Evolutionary conservation across 768 basidiomycete species (phyloP).

Genomic region (Lentinula sp.): DNA sequence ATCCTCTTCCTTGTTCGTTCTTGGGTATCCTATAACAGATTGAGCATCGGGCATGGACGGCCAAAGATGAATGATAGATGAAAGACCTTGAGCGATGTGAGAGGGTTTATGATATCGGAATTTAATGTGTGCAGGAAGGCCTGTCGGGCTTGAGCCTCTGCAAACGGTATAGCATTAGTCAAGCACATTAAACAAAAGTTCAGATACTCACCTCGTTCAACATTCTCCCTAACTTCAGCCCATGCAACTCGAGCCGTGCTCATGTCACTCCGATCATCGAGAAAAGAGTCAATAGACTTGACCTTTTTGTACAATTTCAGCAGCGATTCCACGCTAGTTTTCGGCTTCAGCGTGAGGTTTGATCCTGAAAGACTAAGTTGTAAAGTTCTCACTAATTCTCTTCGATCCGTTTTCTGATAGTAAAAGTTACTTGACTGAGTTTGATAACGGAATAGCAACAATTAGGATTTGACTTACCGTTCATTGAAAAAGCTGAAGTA

Average conservation of each 20-base stretch:
- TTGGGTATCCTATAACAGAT: slow-evolving; percentile 65
- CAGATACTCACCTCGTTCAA: slow-evolving; percentile 61
- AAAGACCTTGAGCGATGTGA: slow-evolving; percentile 60
- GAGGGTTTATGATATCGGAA: slow-evolving; percentile 65
- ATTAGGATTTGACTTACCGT: slow-evolving; percentile 43
- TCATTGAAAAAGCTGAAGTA: slow-evolving; percentile 85
- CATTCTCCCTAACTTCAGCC: slow-evolving; percentile 79
- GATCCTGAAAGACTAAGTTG: neutral
- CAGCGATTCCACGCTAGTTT: slow-evolving; percentile 63
- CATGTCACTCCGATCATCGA: slow-evolving; percentile 68
- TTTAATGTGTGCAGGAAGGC: slow-evolving; percentile 72
- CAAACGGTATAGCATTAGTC: slow-evolving; percentile 8
- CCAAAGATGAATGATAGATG: neutral
- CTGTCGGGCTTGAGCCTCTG: slow-evolving; percentile 78
- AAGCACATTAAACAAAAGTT: neutral
- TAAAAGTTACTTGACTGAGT: slow-evolving; percentile 10
- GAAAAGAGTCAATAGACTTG: slow-evolving; percentile 58
- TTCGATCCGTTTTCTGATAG: slow-evolving; percentile 70
- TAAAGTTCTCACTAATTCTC: slow-evolving; percentile 64
- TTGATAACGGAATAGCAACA: slow-evolving; percentile 9
- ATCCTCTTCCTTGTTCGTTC: slow-evolving; percentile 88
- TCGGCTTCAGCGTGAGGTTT: neutral
- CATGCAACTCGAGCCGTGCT: slow-evolving; percentile 68
- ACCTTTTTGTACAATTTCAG: slow-evolving; percentile 66
- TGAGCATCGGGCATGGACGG: neutral